Percentiles rank a stretch among this genome's conserved stretches.
Conservation (phyloP, 352 stramenopile species). For the Phytophthora aleatoria region DNA sequence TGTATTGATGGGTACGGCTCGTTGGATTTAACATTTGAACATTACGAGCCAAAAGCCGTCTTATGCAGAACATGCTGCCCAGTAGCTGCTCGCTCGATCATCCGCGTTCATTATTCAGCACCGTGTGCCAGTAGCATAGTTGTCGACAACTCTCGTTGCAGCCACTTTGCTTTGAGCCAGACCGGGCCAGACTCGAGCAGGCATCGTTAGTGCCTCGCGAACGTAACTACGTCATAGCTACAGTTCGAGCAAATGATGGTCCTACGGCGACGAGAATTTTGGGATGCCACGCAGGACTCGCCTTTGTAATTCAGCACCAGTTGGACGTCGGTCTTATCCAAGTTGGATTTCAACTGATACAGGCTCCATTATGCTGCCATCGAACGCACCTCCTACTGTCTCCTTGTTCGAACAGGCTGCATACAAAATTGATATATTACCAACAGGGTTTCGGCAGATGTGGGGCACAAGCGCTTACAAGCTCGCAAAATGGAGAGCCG, state of each 20-base stretch:
- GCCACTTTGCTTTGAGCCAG: too few species aligned
- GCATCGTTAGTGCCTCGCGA: background rate
- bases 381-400: background rate
- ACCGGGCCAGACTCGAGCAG: background rate
- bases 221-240: background rate
- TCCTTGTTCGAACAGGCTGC: background rate
- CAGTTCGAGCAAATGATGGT: slow-evolving; percentile 2
- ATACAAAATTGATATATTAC: background rate
- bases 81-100: too few species aligned
- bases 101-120: too few species aligned
- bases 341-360: slow-evolving; percentile 12
- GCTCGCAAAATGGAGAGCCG: background rate
- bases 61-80: too few species aligned
- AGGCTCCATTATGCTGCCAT: background rate
- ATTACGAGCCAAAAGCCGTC: background rate
- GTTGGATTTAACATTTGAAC: background rate
- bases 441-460: background rate
- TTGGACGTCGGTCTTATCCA: slow-evolving; percentile 6
- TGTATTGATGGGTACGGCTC: slow-evolving; percentile 5
- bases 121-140: too few species aligned
- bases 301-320: background rate
- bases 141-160: too few species aligned
- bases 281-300: background rate
- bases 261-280: background rate
- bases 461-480: background rate